Evolutionary conservation across 2,329 filamentous ascomycete genomes (phyloP).

Genomic region (Zymoseptoria crescenta): DNA sequence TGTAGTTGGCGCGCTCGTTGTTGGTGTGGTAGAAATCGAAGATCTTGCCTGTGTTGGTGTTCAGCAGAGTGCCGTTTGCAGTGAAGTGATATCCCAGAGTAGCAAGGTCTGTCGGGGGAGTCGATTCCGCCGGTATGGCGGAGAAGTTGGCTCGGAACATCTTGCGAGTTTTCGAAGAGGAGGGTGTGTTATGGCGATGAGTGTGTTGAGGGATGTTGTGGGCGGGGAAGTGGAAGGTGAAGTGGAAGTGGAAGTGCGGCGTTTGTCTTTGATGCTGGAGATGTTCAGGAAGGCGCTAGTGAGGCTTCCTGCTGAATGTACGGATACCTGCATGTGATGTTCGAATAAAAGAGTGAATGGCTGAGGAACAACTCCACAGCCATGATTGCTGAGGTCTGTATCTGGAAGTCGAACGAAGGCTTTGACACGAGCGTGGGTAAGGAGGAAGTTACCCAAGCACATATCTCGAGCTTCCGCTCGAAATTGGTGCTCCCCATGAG

Average conservation of each 20-base stretch:
- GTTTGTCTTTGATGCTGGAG: background rate
- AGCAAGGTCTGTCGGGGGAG: conserved; percentile 58
- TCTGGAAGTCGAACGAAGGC: too few relatives aligned
- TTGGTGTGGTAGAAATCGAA: conserved; percentile 69
- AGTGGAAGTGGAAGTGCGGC: background rate
- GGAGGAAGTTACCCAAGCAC: too few relatives aligned
- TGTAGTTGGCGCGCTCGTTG: conserved; percentile 68
- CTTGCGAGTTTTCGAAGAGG: background rate
- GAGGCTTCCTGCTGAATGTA: background rate
- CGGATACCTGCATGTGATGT: background rate
- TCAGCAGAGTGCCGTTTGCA: conserved; percentile 16
- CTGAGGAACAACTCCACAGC: too few relatives aligned
- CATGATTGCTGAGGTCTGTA: too few relatives aligned
- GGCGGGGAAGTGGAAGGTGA: background rate
- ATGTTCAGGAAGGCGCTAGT: background rate
- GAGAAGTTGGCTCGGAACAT: background rate
- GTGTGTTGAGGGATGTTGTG: background rate
- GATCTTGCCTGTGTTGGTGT: conserved; percentile 48
- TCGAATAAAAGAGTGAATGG: background rate
- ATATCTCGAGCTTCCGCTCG: too few relatives aligned
- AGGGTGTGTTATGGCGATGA: background rate
- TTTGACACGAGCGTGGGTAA: too few relatives aligned
- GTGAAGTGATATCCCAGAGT: conserved; percentile 56
- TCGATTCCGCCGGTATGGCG: conserved; percentile 64
- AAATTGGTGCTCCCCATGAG: too few relatives aligned